These are phyloP conservation scores for Margaritispora aquatica DNA, from an alignment of 495 filamentous ascomycete species.

Conservation along the genomic window DNA sequence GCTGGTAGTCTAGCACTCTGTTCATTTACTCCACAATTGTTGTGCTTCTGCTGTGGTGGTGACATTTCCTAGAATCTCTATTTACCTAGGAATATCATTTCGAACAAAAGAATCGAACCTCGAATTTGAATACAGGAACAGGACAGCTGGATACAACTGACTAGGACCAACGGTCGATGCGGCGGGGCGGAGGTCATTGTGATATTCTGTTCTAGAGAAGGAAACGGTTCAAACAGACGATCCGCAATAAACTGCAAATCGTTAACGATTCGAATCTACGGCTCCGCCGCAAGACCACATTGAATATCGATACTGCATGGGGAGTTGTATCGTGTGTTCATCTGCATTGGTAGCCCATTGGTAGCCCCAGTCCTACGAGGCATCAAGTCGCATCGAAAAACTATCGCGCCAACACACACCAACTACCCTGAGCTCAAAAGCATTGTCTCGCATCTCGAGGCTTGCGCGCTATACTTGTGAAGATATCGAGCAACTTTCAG, in stretches of 20 bases:
- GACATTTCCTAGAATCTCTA: background rate
- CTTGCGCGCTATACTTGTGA: background rate
- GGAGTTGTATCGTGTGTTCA: too few species aligned
- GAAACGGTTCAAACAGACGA: conserved; percentile 14
- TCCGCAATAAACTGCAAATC: background rate
- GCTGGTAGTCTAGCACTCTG: background rate
- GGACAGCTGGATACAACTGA: background rate
- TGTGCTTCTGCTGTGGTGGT: background rate
- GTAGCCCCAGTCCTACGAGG: background rate
- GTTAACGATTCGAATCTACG: conserved; percentile 1
- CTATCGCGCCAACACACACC: too few species aligned
- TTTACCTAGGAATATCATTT: background rate
- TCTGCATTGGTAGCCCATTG: background rate
- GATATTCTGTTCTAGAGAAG: conserved; percentile 20
- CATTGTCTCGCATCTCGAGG: too few species aligned
- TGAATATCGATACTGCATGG: background rate
- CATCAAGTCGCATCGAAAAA: too few species aligned
- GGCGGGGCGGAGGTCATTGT: conserved; percentile 36
- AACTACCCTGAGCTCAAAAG: too few species aligned
- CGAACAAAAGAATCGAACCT: background rate
- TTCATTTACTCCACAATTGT: background rate
- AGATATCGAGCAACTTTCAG: too few species aligned
- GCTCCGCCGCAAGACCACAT: conserved; percentile 1
- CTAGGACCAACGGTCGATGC: conserved; percentile 34
- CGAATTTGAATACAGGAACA: background rate